phyloP scores from a whole-genome alignment of 2,329 filamentous ascomycete genomes.

The Xylariaceae sp. region DNA sequence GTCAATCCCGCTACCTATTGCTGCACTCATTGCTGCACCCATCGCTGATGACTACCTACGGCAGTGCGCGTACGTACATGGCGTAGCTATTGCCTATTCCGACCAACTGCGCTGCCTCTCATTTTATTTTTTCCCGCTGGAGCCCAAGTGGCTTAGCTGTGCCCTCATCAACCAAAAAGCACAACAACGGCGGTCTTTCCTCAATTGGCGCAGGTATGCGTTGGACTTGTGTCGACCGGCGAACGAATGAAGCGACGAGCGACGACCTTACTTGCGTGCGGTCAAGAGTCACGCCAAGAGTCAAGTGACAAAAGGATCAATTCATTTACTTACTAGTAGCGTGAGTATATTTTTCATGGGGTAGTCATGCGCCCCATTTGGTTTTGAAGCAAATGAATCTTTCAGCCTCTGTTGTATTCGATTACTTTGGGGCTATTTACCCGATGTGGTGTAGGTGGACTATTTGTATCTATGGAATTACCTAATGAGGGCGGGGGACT shows the following conservation, averaged over 20 bases:
- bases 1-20: conserved; percentile 8
- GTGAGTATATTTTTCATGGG: no score
- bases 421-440: no score
- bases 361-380: no score
- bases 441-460: no score
- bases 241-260: background rate
- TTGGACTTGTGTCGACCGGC: conserved; percentile 8
- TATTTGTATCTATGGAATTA: background rate
- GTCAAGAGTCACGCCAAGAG: no score
- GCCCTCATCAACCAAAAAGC: conserved; percentile 4
- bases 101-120: conserved; percentile 3
- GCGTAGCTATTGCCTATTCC: background rate
- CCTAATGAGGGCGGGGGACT: background rate
- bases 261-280: no score
- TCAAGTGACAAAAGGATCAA: no score
- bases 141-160: conserved; percentile 10
- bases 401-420: no score
- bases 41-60: conserved; percentile 11
- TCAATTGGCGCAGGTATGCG: background rate
- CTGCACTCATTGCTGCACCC: background rate
- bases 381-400: no score
- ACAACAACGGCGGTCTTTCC: background rate
- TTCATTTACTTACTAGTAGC: no score
- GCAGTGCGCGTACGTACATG: background rate
- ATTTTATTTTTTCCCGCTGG: background rate